Base-by-base conservation (phyloP, 2,329 filamentous ascomycete species). In the Nothophaeocryptopus gaeumannii region DNA sequence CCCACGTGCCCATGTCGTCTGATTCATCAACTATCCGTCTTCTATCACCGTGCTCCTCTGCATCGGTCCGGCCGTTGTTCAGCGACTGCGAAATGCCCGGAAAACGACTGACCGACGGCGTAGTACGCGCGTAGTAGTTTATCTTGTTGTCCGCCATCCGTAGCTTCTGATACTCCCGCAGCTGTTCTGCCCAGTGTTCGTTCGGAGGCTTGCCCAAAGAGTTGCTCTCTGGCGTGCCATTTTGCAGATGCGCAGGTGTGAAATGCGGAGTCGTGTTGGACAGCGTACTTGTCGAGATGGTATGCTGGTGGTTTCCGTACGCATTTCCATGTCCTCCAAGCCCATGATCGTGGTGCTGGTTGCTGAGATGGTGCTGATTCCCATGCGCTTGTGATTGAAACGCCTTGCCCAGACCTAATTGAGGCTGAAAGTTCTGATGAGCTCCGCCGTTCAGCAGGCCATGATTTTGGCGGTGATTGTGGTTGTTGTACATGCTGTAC, bases 141-240 rank as follows among this genome's bases (percentile, higher is more conserved):
- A 80, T 78, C 49, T 65, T 65, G 30, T 63, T 54, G 8, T 60
- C 63, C 11, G 61, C 61, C 43, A 58, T 54, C 48, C 54, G 61
- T 37, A 66, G 47, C 44, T 58, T 62, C 31, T 59, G 47, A 45
- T 65, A 65, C 41, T 67, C 64, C 34, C 87, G 84, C 58, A 96
- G 72, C 72, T 99, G 93, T 66, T 93, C 86, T 57, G 86, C 84
- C 91, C 91, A 97, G 70, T 95, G 87, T 58, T 83, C 80, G 57
- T 77, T 82, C 58, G 78, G 75, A n/a, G 78, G 75, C 54, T 83
- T 81, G 55, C 74, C 77, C 20, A 80, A 66, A 7, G 53, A 48
- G 20, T 51, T 54, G 53, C 77, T 79, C 56, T 82, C 78, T 5
- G 79, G 76, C 8, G 78, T 79, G 35, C 81, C 80, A 63, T 84